These are phyloP conservation scores for Artemisia tridentata DNA, from an alignment of 129 eudicot species.

Conservation along the genomic window DNA sequence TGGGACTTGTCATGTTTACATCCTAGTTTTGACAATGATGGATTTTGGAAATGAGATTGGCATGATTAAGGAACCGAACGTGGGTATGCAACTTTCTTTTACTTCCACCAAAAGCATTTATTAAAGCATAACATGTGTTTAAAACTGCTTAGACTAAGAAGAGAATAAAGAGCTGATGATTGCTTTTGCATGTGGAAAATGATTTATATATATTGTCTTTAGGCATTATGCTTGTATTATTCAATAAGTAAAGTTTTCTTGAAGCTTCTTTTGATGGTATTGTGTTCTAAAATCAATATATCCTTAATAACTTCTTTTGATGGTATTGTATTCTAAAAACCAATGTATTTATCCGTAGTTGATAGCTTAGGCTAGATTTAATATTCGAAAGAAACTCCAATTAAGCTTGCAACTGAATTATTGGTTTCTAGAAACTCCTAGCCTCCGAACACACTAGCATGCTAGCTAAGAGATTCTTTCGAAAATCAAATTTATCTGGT, in stretches of 20 bases:
- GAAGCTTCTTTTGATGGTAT: conserved; percentile 16
- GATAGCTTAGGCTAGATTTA: too few species aligned
- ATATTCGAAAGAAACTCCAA: too few species aligned
- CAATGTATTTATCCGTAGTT: too few species aligned
- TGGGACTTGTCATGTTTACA: background rate
- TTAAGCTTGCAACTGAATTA: too few species aligned
- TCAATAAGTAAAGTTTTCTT: conserved; percentile 6
- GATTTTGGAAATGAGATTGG: background rate
- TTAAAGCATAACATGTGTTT: background rate
- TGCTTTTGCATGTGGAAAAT: conserved; percentile 9
- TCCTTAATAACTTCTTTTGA: conserved; percentile 4
- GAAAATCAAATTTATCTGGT: too few species aligned
- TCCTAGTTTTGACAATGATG: background rate
- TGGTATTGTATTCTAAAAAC: background rate
- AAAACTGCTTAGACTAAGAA: conserved; percentile 10
- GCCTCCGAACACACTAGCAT: too few species aligned
- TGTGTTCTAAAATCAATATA: background rate
- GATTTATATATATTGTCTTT: background rate
- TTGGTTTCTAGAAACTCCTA: too few species aligned
- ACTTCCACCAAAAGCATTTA: too few species aligned
- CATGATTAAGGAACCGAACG: too few species aligned
- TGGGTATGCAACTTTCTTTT: too few species aligned
- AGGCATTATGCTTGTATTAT: conserved; percentile 17
- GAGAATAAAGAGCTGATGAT: background rate
- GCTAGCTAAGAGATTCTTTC: too few species aligned